Evolutionary conservation across 495 filamentous ascomycete genomes (phyloP), one percentile per base, ranked within the genome.

Genomic region (Apodospora peruviana): DNA sequence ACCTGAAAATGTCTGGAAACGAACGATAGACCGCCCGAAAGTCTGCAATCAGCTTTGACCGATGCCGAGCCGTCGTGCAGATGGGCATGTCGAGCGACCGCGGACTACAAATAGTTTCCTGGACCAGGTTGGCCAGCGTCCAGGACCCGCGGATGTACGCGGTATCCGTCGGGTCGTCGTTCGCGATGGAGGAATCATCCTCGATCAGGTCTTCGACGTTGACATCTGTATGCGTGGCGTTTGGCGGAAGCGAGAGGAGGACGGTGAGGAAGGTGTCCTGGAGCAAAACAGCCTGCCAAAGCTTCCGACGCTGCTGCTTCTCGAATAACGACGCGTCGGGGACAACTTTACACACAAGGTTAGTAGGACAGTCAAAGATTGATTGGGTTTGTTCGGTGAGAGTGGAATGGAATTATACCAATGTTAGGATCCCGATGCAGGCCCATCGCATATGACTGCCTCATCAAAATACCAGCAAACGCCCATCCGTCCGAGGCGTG

Each of bases 231-330:
- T 87, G 84, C 1, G 80, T 87, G n/a, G 83, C 79, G 25, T 72
- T 79, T 1, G 85, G 85, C 0, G 85, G 85, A 0, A 88, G 72
- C 24, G 84, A 83, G 11, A 88, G 72, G 2, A 87, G 76, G 11
- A 88, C 81, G n/a, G 82, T 86, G 3, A 88, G 73, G 68, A 87
- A 87, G 12, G 85, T 88, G 59, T 88, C 85, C 62, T 88, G 85
- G 14, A 87, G 74, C 9, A 87, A 66, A 11, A 88, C 81, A 4
- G 84, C 83, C 59, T 87, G 84, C 85, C 85, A 88, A 0, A 88
- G 68, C 59, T 86, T 87, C 24, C 84, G 72, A 12, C 85, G 73
- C 50, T 84, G 76, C 54, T 87, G 81, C 55, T 85, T 87, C 44
- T 87, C 83, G 48, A 81, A 80, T 4, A 68, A 62, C 9, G 67